Base-by-base conservation (phyloP, 805 yeast genomes). In the Yarrowia hollandica region DNA sequence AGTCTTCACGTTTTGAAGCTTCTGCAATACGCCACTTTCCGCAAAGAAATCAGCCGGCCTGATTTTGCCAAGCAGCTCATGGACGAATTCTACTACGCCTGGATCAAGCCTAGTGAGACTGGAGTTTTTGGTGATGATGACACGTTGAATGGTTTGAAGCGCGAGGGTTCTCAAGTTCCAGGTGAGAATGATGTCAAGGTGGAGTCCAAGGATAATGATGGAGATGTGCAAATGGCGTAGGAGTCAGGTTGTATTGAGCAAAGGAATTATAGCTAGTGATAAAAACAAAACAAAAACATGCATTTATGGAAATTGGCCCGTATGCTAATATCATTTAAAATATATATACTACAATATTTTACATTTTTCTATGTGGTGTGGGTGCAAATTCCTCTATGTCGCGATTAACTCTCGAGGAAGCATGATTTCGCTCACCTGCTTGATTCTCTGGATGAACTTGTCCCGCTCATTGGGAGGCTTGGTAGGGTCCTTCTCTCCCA, bases 1-100 rank as follows among this genome's bases (percentile, higher is more conserved):
- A 86, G 97, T 69, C 77, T 92, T 14, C 94, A 89, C 67, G 80
- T 92, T 28, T 75, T 92, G 62, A 82, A 88, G 18, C 72, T 90
- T 59, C 75, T 80, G 38, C 68, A 74, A 48, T 70, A 75, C 62
- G 73, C 74, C 5, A 63, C 48, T 19, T 76, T 76, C 63, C 64
- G 79, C 15, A 69, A 66, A 41, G 78, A 74, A 38, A 73, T 76
- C 37, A 63, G 68, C 26, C 69, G 74, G 31, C 72, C 69, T 15
- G 79, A 76, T 60, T 70, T 75, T 22, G 79, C 79, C 15, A 70
- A 71, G 62, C 59, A 70, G 65, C 62, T 76, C 25, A 73, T 73
- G 74, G 77, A 75, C 64, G 78, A 74, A 38, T 75, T 72, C 67
- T 71, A 71, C 65, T 64, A 66, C 56, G 68, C 71, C 50, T 75